phyloP scores from a whole-genome alignment of 2,329 filamentous ascomycete species.

The Alternaria tenuissima region DNA sequence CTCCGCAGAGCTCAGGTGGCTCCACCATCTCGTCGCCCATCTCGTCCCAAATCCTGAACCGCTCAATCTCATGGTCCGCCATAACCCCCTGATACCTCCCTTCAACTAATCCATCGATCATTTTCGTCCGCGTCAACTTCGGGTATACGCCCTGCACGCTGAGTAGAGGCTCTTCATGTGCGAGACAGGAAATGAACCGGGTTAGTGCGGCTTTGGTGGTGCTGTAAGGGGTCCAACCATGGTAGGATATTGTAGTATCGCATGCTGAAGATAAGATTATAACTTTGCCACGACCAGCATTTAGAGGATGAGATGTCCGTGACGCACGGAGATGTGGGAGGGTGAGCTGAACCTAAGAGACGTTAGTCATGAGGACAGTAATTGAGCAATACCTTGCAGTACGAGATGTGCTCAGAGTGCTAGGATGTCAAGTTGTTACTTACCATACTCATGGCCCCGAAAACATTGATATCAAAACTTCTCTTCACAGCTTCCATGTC shows the following conservation, averaged over 20 bases:
- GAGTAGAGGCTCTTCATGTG: slow-evolving; percentile 35
- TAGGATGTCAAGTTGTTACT: not conserved
- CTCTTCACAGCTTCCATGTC: slow-evolving; percentile 26
- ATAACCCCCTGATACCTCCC: slow-evolving; percentile 33
- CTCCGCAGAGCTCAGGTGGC: slow-evolving; percentile 33
- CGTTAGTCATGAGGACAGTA: not conserved
- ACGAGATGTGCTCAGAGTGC: not conserved
- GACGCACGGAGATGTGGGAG: slow-evolving; percentile 31
- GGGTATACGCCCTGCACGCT: slow-evolving; percentile 37
- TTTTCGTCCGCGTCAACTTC: slow-evolving; percentile 37
- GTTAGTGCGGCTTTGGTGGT: slow-evolving; percentile 37
- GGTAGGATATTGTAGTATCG: slow-evolving; percentile 30
- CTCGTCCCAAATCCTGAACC: slow-evolving; percentile 33
- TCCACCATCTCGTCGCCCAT: slow-evolving; percentile 38
- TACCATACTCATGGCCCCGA: slow-evolving; percentile 38
- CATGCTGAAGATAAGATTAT: slow-evolving; percentile 35
- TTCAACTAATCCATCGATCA: slow-evolving; percentile 31
- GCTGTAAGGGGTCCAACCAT: slow-evolving; percentile 37
- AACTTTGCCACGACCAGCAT: slow-evolving; percentile 30
- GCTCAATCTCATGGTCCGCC: slow-evolving; percentile 40
- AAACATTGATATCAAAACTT: slow-evolving; percentile 37
- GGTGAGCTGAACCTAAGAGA: slow-evolving; percentile 25
- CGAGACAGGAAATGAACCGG: slow-evolving; percentile 34
- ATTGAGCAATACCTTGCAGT: not conserved
- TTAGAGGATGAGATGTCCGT: slow-evolving; percentile 19